Percentiles rank a stretch among this genome's conserved stretches.
Conservation (phyloP, 192 early-diverging fungal species). For the Rhizophagus sp. region DNA sequence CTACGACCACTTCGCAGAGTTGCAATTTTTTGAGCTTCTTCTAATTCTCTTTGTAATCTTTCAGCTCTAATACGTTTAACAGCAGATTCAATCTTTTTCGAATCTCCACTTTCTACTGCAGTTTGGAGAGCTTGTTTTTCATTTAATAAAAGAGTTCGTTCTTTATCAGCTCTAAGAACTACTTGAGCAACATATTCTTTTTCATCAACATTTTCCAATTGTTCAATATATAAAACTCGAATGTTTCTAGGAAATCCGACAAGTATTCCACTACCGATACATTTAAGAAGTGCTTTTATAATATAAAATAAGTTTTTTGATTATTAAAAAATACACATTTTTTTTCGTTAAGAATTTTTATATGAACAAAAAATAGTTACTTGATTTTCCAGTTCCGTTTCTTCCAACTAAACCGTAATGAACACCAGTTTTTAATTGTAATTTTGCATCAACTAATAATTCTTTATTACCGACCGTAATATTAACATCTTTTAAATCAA, state of each 20-base stretch:
- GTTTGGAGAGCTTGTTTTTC: constrained; percentile 52
- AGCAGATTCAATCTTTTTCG: constrained; percentile 41
- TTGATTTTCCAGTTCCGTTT: constrained; percentile 80
- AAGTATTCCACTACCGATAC: constrained; percentile 61
- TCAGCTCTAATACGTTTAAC: constrained; percentile 48
- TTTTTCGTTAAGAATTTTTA: not conserved
- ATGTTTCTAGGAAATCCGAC: constrained; percentile 85
- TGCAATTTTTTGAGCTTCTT: constrained; percentile 58
- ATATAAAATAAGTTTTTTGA: not conserved
- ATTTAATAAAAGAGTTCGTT: constrained; percentile 49
- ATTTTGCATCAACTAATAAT: constrained; percentile 72
- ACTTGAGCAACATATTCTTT: constrained; percentile 58
- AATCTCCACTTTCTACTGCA: constrained; percentile 36
- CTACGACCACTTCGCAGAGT: constrained; percentile 67
- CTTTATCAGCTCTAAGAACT: constrained; percentile 65
- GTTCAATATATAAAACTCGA: constrained; percentile 78
- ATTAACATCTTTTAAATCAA: constrained; percentile 78
- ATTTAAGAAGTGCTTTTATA: constrained; percentile 52
- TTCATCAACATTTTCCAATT: constrained; percentile 64
- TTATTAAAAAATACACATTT: not conserved
- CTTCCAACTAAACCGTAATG: constrained; percentile 79
- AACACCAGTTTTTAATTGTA: constrained; percentile 74
- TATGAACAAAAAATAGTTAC: constrained; percentile 24
- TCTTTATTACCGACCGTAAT: constrained; percentile 68
- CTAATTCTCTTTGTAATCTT: constrained; percentile 42